Conservation (phyloP, 768 basidiomycete genomes). For the Leccinum boreale region DNA sequence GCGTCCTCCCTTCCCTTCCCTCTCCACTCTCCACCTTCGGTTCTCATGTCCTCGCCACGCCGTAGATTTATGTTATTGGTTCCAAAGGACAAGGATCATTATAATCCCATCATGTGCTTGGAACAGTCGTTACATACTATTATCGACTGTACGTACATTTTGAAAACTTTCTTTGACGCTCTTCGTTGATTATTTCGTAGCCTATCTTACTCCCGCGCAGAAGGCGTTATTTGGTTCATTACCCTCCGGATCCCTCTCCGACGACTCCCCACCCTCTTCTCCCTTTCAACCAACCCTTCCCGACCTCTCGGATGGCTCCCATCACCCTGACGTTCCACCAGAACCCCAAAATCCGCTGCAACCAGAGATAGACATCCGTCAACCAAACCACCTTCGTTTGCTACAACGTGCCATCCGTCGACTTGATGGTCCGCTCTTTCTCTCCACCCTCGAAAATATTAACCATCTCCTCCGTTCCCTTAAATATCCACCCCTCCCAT, state of each 20-base stretch:
- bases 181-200: constrained; percentile 34
- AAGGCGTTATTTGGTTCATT: constrained; percentile 65
- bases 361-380: constrained; percentile 18
- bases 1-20: constrained; percentile 8
- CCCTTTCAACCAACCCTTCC: constrained; percentile 34
- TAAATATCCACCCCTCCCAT: constrained; percentile 62
- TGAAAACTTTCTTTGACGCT: not conserved
- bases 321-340: constrained; percentile 30
- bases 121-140: constrained; percentile 71
- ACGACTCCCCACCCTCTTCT: constrained; percentile 31
- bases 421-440: constrained; percentile 70
- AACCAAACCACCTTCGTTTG: constrained; percentile 46
- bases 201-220: constrained; percentile 65
- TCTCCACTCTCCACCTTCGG: not conserved
- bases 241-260: constrained; percentile 39
- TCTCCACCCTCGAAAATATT: constrained; percentile 56
- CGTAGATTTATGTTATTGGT: constrained; percentile 70
- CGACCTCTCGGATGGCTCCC: constrained; percentile 29
- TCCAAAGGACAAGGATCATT: constrained; percentile 84
- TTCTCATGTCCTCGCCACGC: not conserved
- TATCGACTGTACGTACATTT: constrained; percentile 56
- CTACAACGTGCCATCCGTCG: constrained; percentile 68
- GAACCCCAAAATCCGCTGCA: constrained; percentile 19
- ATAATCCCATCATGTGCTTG: constrained; percentile 80
- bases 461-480: constrained; percentile 59